Conservation (phyloP, 2,329 filamentous ascomycete species). For the Dactylonectria estremocensis region DNA sequence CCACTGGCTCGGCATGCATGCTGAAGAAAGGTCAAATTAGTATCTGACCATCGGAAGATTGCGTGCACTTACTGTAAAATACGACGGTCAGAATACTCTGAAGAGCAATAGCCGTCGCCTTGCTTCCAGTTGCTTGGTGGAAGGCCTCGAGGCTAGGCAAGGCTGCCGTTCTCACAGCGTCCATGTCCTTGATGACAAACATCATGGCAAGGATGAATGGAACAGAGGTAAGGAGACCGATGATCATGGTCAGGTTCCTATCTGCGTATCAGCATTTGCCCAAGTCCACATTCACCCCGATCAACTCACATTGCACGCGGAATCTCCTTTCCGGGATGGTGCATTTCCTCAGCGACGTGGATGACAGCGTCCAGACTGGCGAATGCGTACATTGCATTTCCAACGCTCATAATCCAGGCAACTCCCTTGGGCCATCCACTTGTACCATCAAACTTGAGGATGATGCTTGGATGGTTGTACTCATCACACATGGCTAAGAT, state of each 20-base stretch:
- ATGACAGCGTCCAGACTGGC: conserved; percentile 13
- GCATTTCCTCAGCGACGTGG: conserved; percentile 35
- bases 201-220: conserved; percentile 30
- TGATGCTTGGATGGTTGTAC: conserved; percentile 22
- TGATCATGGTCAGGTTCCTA: conserved; percentile 31
- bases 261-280: background rate
- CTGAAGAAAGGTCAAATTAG: conserved; percentile 26
- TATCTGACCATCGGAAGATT: conserved; percentile 15
- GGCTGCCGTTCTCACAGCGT: conserved; percentile 22
- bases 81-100: conserved; percentile 1
- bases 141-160: conserved; percentile 32
- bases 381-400: conserved; percentile 35
- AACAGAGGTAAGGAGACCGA: conserved; percentile 15
- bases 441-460: conserved; percentile 14
- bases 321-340: conserved; percentile 31
- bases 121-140: conserved; percentile 30
- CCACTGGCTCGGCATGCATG: conserved; percentile 42
- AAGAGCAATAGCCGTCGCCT: background rate
- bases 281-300: no score
- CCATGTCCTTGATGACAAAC: conserved; percentile 31
- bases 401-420: conserved; percentile 26
- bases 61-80: conserved; percentile 19
- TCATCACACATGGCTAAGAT: conserved; percentile 32
- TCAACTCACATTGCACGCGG: conserved; percentile 28
- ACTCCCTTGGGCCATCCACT: conserved; percentile 27